These are phyloP conservation scores for Gorgonomyces haynaldii DNA, from an alignment of 192 early-diverging fungal genomes.

Conservation along the genomic window DNA sequence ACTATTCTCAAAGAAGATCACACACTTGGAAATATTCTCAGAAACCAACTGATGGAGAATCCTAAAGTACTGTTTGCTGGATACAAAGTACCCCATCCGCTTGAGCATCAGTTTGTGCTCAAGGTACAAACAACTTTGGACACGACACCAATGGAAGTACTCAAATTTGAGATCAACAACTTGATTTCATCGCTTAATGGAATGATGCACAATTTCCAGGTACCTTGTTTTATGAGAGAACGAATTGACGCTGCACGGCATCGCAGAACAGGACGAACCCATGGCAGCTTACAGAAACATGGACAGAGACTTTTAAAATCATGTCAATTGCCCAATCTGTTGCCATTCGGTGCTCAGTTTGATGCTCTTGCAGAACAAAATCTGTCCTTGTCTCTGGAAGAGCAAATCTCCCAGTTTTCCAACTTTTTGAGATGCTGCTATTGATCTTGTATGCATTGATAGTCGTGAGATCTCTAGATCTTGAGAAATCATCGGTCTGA, in stretches of 20 bases:
- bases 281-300: constrained; percentile 2
- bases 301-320: no score
- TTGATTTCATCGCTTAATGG: constrained; percentile 64
- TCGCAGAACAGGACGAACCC: constrained; percentile 14
- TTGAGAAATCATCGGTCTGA: no score
- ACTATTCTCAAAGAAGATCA: constrained; percentile 92
- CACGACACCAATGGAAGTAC: constrained; percentile 71
- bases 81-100: constrained; percentile 92
- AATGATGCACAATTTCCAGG: constrained; percentile 78
- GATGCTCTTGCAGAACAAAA: no score
- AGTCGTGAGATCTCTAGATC: no score
- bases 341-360: no score
- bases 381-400: no score
- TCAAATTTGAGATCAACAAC: constrained; percentile 64
- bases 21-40: constrained; percentile 88
- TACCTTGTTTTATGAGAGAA: constrained; percentile 20
- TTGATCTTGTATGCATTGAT: no score
- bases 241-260: constrained; percentile 32
- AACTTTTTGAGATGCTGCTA: no score
- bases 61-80: constrained; percentile 90
- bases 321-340: no score
- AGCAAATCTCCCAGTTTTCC: no score
- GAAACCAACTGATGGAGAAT: constrained; percentile 80
- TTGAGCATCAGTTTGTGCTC: constrained; percentile 82
- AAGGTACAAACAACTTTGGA: constrained; percentile 86